Percentiles rank a stretch among this genome's conserved stretches.
These are phyloP conservation scores for Termitomyces sp. DNA, from an alignment of 768 basidiomycete species.

Conservation along the genomic window DNA sequence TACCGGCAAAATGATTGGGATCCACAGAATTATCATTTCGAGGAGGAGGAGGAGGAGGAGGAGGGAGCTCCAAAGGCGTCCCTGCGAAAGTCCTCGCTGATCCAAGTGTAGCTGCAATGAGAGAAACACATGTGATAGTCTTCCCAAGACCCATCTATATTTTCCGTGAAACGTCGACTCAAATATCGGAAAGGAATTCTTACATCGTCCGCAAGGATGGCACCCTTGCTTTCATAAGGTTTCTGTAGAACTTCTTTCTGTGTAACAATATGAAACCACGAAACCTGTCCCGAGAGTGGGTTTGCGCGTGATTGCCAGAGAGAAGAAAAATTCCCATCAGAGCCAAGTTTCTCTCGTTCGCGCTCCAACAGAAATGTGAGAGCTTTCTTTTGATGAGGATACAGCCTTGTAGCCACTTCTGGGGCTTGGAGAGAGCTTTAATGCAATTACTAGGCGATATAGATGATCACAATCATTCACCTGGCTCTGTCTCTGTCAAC, in stretches of 20 bases:
- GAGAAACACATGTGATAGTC: constrained; percentile 92
- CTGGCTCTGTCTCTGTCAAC: constrained; percentile 78
- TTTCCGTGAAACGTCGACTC: constrained; percentile 2
- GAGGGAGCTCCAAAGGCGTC: constrained; percentile 46
- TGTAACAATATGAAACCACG: constrained; percentile 85
- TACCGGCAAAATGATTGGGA: constrained; percentile 67
- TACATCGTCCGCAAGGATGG: constrained; percentile 97
- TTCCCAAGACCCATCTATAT: constrained; percentile 96
- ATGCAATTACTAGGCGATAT: background rate
- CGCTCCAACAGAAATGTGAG: constrained; percentile 93
- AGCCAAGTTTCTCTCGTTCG: constrained; percentile 59
- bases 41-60: constrained; percentile 26
- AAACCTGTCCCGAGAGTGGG: constrained; percentile 38
- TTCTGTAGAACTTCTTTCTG: constrained; percentile 66
- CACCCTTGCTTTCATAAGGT: constrained; percentile 76
- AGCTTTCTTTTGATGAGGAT: constrained; percentile 98
- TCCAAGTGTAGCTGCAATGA: constrained; percentile 82
- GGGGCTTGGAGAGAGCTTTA: constrained; percentile 35
- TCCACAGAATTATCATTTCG: constrained; percentile 26
- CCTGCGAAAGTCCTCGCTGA: constrained; percentile 67
- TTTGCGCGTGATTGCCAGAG: constrained; percentile 65
- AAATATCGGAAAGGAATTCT: constrained; percentile 24
- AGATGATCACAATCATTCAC: constrained; percentile 41
- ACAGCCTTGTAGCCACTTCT: constrained; percentile 81
- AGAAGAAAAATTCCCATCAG: constrained; percentile 63